Base-by-base conservation (phyloP, 2,329 filamentous ascomycete species). In the Aspergillus phoenicis region DNA sequence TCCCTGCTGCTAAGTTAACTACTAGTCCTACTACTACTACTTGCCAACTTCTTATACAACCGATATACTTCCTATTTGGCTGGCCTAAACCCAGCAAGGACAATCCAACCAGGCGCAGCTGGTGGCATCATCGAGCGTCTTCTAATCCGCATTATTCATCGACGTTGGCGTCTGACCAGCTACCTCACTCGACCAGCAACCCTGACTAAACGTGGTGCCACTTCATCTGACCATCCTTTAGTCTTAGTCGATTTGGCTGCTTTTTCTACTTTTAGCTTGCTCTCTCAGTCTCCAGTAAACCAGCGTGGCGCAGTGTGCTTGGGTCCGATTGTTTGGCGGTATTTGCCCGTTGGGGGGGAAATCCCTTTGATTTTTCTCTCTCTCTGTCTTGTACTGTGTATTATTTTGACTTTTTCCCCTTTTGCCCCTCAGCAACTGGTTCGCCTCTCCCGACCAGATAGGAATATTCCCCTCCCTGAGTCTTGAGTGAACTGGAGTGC, bases 111-210 rank as follows among this genome's bases (percentile, higher is more conserved):
- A 45, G 11, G 36, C 47, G 43, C 52, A 5, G 22, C 30, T 36
- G 13, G 60, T 60, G 63, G 62, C 60, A 64, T 64, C 64, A 66
- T 62, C 57, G 24, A 67, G 64, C 62, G 57, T 64, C 55, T 56
- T 63, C 62, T 17, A 51, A 47, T 66, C 54, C 60, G 51, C 54
- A 58, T 57, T 57, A 56, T 57, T 59, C 48, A 33, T 53, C 39
- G 49, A 36, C 48, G 13, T 13, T 54, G 43, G 36, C 24, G 39
- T 57, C 54, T 53, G 39, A 33, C 33, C 28, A 22, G 43, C 47
- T 57, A 20, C 17, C 38, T 43, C 39, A 20, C 39, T 43, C 17
- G 47, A 47, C 39, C 30, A 49, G 36, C 33, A 43, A 55, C 58
- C 41, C 33, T 48, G 47, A 28, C 43, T 48, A 56, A 47, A 66